Base-by-base conservation (phyloP, 2,329 filamentous ascomycete genomes). In the Chaetomiaceae sp. region DNA sequence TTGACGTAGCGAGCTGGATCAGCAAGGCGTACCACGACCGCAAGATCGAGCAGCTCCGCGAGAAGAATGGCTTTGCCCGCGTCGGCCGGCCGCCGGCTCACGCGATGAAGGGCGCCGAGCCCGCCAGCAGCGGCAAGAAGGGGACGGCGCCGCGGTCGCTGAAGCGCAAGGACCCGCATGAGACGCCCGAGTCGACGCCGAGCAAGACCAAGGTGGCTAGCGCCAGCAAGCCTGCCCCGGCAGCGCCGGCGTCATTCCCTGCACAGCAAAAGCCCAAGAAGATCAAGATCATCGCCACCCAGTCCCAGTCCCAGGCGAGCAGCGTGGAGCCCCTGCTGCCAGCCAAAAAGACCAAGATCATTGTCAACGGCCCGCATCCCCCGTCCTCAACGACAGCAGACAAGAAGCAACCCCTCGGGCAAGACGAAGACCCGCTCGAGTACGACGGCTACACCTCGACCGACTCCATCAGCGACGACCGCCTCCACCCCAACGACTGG, bases 11-110 rank as follows among this genome's bases (percentile, higher is more conserved):
- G 40, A 74, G 72, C 60, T 76, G 72, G 1, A 72, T 79, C 1
- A 75, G 79, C 47, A 73, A 79, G 59, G 73, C 83, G 19, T 83
- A 83, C 57, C 77, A 80, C 58, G 80, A 83, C 59, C 65, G 68
- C 0, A 82, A 81, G 62, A 65, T 82, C 1, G 69, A 72, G 14
- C 64, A 69, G 1, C 65, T 82, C 8, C 72, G 80, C 7, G 65
- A 69, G 22, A 78, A 79, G 66, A 75, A 77, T 54, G 80, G 80
- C 0, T 81, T 76, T 55, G 77, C 79, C 45, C 82, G 78, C 57
- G 82, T 83, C 6, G 80, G 80, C 7, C 71, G 80, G 0, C 80
- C 80, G 0, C 79, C 77, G 37, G 73, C 72, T 3, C 72, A 74
- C 57, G 76, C 72, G 56, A 68, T 62, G 6, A 61, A 62, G 65